phyloP scores from a whole-genome alignment of 1,139 yeast species.

The Candida freyschussii region DNA sequence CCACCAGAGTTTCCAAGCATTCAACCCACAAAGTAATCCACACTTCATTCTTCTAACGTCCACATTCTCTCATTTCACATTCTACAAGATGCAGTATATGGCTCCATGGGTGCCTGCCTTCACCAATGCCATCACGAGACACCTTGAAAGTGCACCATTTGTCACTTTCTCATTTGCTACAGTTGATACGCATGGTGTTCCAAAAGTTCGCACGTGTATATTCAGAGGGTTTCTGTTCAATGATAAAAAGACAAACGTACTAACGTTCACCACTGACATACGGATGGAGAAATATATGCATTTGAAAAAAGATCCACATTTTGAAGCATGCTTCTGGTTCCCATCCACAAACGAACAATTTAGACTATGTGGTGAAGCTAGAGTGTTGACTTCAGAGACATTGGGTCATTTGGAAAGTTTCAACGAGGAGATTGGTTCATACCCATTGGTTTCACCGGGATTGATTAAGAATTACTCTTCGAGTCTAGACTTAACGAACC shows the following conservation, averaged over 20 bases:
- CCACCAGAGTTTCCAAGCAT: too few relatives aligned
- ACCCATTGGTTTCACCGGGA: slow-evolving; percentile 31
- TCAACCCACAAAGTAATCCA: too few relatives aligned
- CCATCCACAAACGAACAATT: slow-evolving; percentile 58
- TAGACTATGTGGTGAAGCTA: slow-evolving; percentile 64
- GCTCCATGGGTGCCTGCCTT: slow-evolving; percentile 72
- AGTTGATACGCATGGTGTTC: slow-evolving; percentile 44
- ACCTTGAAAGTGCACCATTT: slow-evolving; percentile 40
- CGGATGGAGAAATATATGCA: slow-evolving; percentile 63
- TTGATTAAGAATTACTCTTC: slow-evolving; percentile 19
- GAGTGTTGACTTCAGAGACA: slow-evolving; percentile 37
- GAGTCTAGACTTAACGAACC: slow-evolving; percentile 14
- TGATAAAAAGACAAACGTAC: slow-evolving; percentile 61
- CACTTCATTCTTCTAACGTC: too few relatives aligned
- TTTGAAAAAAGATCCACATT: slow-evolving; percentile 44
- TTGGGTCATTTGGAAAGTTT: slow-evolving; percentile 22
- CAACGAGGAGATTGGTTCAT: slow-evolving; percentile 15
- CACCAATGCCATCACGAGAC: slow-evolving; percentile 44
- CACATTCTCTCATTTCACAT: slow-evolving; percentile 2
- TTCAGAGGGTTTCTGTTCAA: slow-evolving; percentile 72
- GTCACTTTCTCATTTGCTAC: slow-evolving; percentile 67
- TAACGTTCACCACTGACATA: slow-evolving; percentile 69
- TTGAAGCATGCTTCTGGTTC: slow-evolving; percentile 78
- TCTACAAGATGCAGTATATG: slow-evolving; percentile 41
- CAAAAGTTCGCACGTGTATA: slow-evolving; percentile 64